Evolutionary conservation across 164 flowering plant genomes (phyloP).

Genomic region (Umbilicus rupestris): DNA sequence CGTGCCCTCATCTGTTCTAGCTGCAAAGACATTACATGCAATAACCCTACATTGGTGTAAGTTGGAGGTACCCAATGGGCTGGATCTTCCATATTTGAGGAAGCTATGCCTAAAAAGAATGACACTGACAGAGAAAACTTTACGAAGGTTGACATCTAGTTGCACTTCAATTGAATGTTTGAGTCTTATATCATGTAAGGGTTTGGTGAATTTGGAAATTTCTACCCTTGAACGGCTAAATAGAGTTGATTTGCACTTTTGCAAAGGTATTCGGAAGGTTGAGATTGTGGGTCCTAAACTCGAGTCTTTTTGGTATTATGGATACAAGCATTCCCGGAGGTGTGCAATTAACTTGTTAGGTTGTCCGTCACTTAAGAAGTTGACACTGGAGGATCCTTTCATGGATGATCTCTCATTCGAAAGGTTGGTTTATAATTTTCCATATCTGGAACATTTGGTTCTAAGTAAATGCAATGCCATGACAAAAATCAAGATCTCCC

Average conservation of each 20-base stretch:
- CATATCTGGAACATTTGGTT: background rate
- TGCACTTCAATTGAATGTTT: background rate
- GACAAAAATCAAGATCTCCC: background rate
- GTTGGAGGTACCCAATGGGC: background rate
- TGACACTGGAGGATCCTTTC: background rate
- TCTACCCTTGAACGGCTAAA: background rate
- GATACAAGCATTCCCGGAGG: background rate
- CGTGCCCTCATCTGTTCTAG: background rate
- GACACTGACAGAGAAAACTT: background rate
- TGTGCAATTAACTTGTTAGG: background rate
- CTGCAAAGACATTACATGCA: background rate
- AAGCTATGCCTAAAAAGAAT: background rate
- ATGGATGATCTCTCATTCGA: background rate
- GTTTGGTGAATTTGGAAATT: constrained; percentile 4
- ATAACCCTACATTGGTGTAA: background rate
- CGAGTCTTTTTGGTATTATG: background rate
- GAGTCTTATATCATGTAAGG: background rate
- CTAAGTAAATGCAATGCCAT: background rate
- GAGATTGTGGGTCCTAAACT: background rate
- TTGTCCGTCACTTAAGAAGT: background rate
- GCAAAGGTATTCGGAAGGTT: background rate
- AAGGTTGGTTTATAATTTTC: background rate
- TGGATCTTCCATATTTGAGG: background rate
- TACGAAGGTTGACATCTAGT: background rate
- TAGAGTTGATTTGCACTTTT: background rate